Base-by-base conservation (phyloP, 805 yeast genomes). In the Metschnikowia hibisci region DNA sequence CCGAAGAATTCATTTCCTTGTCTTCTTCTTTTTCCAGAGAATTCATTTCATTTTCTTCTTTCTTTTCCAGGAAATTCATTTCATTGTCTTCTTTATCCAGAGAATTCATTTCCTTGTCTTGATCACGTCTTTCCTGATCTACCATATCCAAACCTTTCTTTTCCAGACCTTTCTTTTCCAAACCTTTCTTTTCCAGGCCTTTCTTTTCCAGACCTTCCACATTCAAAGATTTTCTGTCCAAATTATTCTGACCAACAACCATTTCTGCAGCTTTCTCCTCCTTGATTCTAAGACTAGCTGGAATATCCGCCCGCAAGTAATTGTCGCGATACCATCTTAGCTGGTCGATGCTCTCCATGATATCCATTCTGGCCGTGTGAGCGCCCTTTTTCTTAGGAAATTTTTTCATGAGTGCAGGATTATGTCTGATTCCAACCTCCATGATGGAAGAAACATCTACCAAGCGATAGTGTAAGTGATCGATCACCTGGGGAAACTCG, bases 361-460 rank as follows among this genome's bases (percentile, higher is more conserved):
- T 93, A 62, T 93, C 99, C 12, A 81, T 73, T 50, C 77, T 78
- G 0, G 99, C 99, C 0, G 98, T 91, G 62, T 93, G 99, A 1
- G 75, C 74, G 15, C 76, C 73, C 38, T 64, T 66, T 64, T 95
- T 93, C 30, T 63, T 69, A 5, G 91, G 98, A 52, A 66, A 70
- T 43, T 54, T 57, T 45, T 61, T 61, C 64, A 83, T 71, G 39
- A 89, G 63, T 3, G 62, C 66, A 1, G 86, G 84, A 60, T 87
- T 87, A 58, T 85, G 90, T 55, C 98, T 80, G 35, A 66, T 69
- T 0, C 90, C 84, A 12, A 89, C 65, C 63, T 93, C 99, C 76
- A 81, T 78, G 35, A 93, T 67, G 1, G 89, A 71, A n/a, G 95
- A 82, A 12, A 93, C 99, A 57, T 93, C 99, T 32, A 93, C 77